phyloP scores from a whole-genome alignment of 176 grass and related monocot species.

The Eragrostis nindensis region DNA sequence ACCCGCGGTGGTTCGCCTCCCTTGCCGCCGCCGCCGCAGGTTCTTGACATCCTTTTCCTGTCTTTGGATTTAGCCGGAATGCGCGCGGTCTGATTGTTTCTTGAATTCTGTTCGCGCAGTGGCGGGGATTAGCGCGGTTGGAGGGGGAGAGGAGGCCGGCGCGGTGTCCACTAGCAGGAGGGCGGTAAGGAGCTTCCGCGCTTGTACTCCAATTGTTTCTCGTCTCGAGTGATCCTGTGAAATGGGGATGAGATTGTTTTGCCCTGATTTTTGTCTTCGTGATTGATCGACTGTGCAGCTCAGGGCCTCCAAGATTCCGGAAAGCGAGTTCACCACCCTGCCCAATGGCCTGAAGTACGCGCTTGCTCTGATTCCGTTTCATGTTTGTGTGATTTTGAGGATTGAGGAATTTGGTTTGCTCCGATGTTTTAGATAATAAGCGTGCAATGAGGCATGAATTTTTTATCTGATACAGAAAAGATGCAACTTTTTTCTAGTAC shows the following conservation, averaged over 20 bases:
- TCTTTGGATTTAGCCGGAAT: not conserved
- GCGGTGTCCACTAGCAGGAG: conserved; percentile 92
- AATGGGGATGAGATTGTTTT: not conserved
- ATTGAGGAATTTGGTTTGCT: too few relatives aligned
- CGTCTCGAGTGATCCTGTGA: not conserved
- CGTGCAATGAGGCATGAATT: not conserved
- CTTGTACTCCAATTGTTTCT: not conserved
- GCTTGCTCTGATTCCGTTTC: not conserved
- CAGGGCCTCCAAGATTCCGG: conserved; percentile 79
- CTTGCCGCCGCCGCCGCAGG: conserved; percentile 49
- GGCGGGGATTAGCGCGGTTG: conserved; percentile 36
- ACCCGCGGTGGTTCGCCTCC: conserved; percentile 51
- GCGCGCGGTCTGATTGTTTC: not conserved
- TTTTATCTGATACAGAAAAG: not conserved
- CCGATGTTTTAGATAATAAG: too few relatives aligned
- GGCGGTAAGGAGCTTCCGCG: conserved; percentile 63
- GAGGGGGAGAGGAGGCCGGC: conserved; percentile 48
- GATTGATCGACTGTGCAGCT: conserved; percentile 56
- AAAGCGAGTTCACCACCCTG: conserved; percentile 77
- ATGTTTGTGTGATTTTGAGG: not conserved
- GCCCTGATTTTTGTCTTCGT: not conserved
- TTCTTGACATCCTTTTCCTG: not conserved
- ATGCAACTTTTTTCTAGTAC: not conserved
- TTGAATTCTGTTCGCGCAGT: conserved; percentile 21
- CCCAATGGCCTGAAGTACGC: conserved; percentile 94